Evolutionary conservation across 306 rosid species (phyloP), one percentile per base, ranked within the genome.

Genomic region (Lagenaria siceraria): DNA sequence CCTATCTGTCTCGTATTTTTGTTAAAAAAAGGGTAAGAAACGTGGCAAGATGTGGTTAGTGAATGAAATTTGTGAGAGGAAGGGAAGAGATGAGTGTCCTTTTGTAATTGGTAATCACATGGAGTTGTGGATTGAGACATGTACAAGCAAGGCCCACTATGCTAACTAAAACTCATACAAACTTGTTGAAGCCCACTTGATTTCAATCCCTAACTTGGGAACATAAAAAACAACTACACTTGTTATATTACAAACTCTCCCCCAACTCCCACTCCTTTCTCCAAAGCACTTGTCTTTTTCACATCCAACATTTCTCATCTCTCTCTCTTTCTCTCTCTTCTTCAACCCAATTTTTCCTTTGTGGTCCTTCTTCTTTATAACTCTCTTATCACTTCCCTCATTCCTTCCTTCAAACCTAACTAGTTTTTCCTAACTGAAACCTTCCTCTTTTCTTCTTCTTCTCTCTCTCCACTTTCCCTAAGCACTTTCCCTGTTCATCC

Each of bases 61-160:
- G 59, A 56, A 49, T 25, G 74, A 22, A 74, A 65, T 22, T 66
- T 75, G 48, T 22, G 66, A 43, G 68, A 52, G 66, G 72, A 54
- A 11, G 59, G 68, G 42, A 63, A 85, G 76, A 82, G 81, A 60
- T 79, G 58, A 76, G 78, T 83, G 78, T 87, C 84, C 86, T 77
- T 40, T 49, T 14, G 81, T 12, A 80, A 54, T 21, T 64, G 49
- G 81, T 78, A 85, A 79, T 90, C 99, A 92, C 98, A 89, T 92
- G 99, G 89, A 29, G 68, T 52, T 89, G 92, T 83, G 87, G 77
- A 86, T 80, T 54, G 89, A 78, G 93, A 86, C 85, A 86, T 84
- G 78, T 86, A 90, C 99, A 92, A 35, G 82, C 24, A 83, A 96
- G 91, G 85, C 98, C 97, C 99, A 90, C 98, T 80, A 83, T 90